Evolutionary conservation across 345 rosid genomes (phyloP), one percentile per base, ranked within the genome.

Genomic region (Bruguiera gymnorhiza): DNA sequence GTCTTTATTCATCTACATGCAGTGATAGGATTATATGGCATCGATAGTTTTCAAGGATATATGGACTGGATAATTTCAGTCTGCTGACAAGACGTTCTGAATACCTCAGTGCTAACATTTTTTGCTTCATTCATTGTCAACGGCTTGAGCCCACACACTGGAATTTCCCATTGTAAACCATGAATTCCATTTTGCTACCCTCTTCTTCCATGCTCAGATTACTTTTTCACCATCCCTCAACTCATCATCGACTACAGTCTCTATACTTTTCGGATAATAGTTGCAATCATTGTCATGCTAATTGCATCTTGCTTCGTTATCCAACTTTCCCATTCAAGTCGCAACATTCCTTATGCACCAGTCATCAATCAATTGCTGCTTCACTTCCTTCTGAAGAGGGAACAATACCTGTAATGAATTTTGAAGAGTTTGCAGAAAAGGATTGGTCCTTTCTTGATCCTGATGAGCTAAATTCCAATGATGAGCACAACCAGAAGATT

Each of bases 381-480:
- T 51, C 79, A 2, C 70, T 76, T 43, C 81, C 87, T 30, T 81
- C 89, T 6, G 80, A 87, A 20, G 97, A 81, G 70, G 89, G 89
- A 64, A 29, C 79, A 34, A 71, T 82, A 21, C 60, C 92, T 26
- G 81, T 70, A 1, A 68, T 83, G 43, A 74, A 63, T 43, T 80
- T 83, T 39, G 85, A 88, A 73, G 98, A 91, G 67, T 82, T 89
- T 48, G 8, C 67, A 56, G 96, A 91, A 76, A 88, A 92, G 80
- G 96, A 92, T 76, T 92, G 95, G 92, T 92, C 98, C 5, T 88
- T 90, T 86, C 91, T 92, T 29, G 96, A 91, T 77, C 75, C 82
- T 2, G 86, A 86, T 78, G 88, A 83, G 57, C 69, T 67, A 9
- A 78, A 80, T 34, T 71, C 84, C 21, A 63, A 68, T 61, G 81